phyloP scores from a whole-genome alignment of 257 asterid species.

The Cinchona pubescens region DNA sequence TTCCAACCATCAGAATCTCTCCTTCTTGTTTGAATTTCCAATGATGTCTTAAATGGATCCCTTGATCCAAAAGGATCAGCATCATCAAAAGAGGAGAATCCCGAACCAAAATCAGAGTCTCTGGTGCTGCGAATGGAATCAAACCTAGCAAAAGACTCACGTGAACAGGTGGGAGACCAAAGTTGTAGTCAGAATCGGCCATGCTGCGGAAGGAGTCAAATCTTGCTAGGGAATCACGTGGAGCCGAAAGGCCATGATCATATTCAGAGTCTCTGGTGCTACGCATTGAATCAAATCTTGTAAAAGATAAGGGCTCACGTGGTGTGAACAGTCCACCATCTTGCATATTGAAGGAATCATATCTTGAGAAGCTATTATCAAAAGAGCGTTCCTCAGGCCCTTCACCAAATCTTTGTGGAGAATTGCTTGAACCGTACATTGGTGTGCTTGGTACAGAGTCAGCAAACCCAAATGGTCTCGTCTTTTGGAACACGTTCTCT shows the following conservation, averaged over 20 bases:
- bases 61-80: slow-evolving; percentile 70
- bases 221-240: slow-evolving; percentile 56
- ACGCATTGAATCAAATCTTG: slow-evolving; percentile 77
- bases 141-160: slow-evolving; percentile 34
- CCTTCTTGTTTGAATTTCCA: slow-evolving; percentile 61
- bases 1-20: slow-evolving; percentile 76
- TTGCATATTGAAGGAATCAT: slow-evolving; percentile 60
- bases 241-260: slow-evolving; percentile 55
- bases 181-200: slow-evolving; percentile 71
- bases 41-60: slow-evolving; percentile 62
- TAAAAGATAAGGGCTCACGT: slow-evolving; percentile 38
- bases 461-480: slow-evolving; percentile 52
- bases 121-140: slow-evolving; percentile 38
- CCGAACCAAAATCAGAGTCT: slow-evolving; percentile 62
- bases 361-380: slow-evolving; percentile 62
- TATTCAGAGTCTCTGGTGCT: slow-evolving; percentile 61
- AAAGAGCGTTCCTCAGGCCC: slow-evolving; percentile 40
- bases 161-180: slow-evolving; percentile 45
- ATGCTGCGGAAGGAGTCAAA: slow-evolving; percentile 85
- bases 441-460: slow-evolving; percentile 94
- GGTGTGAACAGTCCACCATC: slow-evolving; percentile 42
- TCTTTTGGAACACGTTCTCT: slow-evolving; percentile 50
- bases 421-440: slow-evolving; percentile 55
- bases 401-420: slow-evolving; percentile 52
- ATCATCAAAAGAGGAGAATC: slow-evolving; percentile 73